Base-by-base conservation (phyloP, 2,329 filamentous ascomycete genomes). In the Paracoccidioides lutzii region DNA sequence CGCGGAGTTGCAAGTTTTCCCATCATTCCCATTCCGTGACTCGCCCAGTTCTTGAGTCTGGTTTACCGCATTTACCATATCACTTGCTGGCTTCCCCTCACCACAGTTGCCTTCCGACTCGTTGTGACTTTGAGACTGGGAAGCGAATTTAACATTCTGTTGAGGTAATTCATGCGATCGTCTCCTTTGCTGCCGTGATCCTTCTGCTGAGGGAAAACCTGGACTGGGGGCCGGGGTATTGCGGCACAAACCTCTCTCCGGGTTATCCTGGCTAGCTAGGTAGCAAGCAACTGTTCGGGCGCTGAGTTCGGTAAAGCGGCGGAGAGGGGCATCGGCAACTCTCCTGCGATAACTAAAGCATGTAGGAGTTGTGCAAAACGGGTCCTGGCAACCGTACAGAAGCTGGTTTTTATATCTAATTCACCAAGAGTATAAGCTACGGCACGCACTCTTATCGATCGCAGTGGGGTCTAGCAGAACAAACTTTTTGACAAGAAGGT, bases 241-340 rank as follows among this genome's bases (percentile, higher is more conserved):
- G 40, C 74, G 75, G 63, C 89, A 95, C 0, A 95, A 73, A 2
- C 80, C 81, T 57, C 73, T 76, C 59, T 88, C 83, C 0, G 89
- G 82, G 60, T 93, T 82, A 63, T 90, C 86, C 65, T 89, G 83
- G 64, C 85, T 87, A 8, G 89, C 88, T 52, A 95, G 77, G 64
- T 87, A 88, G 55, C 88, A 81, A 10, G 90, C 90, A 37, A 95
- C 72, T 1, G 87, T 88, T 63, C 88, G 81, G 7, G 90, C 89
- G 64, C 88, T 95, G 48, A 89, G 82, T 28, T 85, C 79, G 56
- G 85, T 95, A 64, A 90, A 93, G 64, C 85, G 80, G 58, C 88
- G 83, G 62, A 89, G 80, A 2, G 88, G 88, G 0, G 79, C 79
- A 60, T 81, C 81, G 38, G 81, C 79, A 43, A 84, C 73, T 61